These are phyloP conservation scores for Serendipita sp. DNA, from an alignment of 768 basidiomycete genomes.

Conservation along the genomic window DNA sequence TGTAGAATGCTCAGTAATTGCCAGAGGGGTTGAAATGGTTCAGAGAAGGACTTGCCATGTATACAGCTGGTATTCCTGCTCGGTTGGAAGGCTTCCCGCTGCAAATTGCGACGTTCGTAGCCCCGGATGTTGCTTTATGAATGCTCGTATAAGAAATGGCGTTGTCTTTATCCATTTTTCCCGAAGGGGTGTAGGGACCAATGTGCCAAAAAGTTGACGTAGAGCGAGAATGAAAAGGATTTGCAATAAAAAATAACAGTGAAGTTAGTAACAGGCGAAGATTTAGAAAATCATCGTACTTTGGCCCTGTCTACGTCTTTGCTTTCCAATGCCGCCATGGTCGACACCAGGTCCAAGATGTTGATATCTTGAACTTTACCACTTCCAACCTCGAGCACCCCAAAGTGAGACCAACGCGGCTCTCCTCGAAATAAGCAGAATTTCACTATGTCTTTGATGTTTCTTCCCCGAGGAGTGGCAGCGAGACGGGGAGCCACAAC, in stretches of 20 bases:
- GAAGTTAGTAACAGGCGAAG: not conserved
- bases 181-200: too few relatives aligned
- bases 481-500: not conserved
- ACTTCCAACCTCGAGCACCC: too few relatives aligned
- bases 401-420: not conserved
- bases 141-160: conserved; percentile 1
- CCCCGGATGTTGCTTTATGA: not conserved
- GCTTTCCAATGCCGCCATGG: not conserved
- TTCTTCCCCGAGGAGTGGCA: not conserved
- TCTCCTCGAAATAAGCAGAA: not conserved
- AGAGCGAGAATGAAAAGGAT: not conserved
- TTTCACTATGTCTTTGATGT: not conserved
- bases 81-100: not conserved
- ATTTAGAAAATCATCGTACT: not conserved
- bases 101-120: not conserved
- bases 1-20: not conserved
- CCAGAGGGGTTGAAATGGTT: not conserved
- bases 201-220: not conserved
- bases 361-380: too few relatives aligned
- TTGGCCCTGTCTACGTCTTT: not conserved
- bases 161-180: not conserved
- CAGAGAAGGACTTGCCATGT: not conserved
- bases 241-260: not conserved
- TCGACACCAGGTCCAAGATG: not conserved
- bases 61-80: not conserved